Evolutionary conservation across 1,284 basidiomycete genomes (phyloP), one percentile per base, ranked within the genome.

Genomic region (Uromyces viciae-fabae): DNA sequence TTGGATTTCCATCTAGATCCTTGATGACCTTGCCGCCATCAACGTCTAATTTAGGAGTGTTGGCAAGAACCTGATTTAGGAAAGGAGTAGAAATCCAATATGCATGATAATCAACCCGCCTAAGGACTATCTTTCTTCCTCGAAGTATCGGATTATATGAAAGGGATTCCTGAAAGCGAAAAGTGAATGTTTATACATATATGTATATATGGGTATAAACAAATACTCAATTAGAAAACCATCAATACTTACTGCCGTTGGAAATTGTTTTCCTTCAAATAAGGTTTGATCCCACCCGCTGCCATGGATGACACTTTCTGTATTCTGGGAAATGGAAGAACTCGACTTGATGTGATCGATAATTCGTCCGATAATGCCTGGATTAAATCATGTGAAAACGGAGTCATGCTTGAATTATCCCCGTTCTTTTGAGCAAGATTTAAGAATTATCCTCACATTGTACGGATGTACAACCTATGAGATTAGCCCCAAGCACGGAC

Each of bases 211-310:
- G n/a, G n/a, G n/a, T n/a, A 9, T 31, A 56, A 76, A 5, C 3
- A 14, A 40, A 56, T 58, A 19, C 17, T 14, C 22, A 36, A 28
- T 49, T 17, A 22, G 0, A 69, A 42, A 25, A n/a, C 17, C 25
- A 60, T 60, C 33, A 8, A 40, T 15, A 58, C 64, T 33, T 49
- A 80, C 78, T 46, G 78, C 83, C 17, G 77, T 83, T 14, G 84
- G 84, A 49, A 85, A 85, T 5, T 82, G 74, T 66, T 83, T 69
- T 0, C 82, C 82, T 8, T 72, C 56, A 82, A 84, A 85, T 49
- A 82, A 81, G 36, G 83, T 85, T 81, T 85, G 84, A 43, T 85
- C 84, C 84, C 84, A 85, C 11, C 84, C 84, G 14, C 83, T 81
- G 9, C 84, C 84, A 52, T 83, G 82, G 46, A 85, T 82, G 82